phyloP scores from a whole-genome alignment of 2,329 filamentous ascomycete genomes.

The Colletotrichum tabaci region DNA sequence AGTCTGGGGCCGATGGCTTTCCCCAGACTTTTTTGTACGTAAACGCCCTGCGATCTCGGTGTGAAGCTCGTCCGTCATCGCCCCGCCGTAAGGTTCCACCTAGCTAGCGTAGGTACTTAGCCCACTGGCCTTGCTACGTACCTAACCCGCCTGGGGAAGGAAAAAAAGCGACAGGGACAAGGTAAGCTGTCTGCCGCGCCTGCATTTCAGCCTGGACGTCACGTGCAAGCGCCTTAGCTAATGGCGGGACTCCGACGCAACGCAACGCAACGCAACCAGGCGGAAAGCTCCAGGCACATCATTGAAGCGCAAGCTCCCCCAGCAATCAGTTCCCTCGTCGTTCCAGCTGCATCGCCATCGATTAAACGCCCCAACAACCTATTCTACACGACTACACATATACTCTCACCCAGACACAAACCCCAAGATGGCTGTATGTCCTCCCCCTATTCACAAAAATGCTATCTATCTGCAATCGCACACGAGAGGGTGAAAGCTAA shows the following conservation, averaged over 20 bases:
- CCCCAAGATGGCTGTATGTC: conserved; percentile 64
- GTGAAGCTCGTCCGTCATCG: conserved; percentile 33
- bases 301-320: conserved; percentile 41
- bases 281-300: conserved; percentile 43
- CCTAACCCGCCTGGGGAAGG: conserved; percentile 4
- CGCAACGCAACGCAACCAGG: conserved; percentile 20
- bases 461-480: conserved; percentile 24
- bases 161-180: conserved; percentile 27
- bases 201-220: conserved; percentile 38
- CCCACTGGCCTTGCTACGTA: not conserved
- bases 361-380: conserved; percentile 6
- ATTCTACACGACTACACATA: not conserved
- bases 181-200: conserved; percentile 29
- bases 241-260: conserved; percentile 2
- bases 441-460: conserved; percentile 10
- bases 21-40: conserved; percentile 39
- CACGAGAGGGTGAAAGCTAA: conserved; percentile 1
- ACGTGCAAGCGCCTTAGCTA: conserved; percentile 32
- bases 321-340: conserved; percentile 18
- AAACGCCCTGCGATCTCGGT: conserved; percentile 39
- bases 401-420: not conserved
- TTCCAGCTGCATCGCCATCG: conserved; percentile 24
- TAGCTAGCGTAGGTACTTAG: too few relatives aligned
- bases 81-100: conserved; percentile 3
- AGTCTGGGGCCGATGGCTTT: conserved; percentile 25